A percentile compares a stretch with the other conserved stretches of the same genome.
These are phyloP conservation scores for Tulasnella sp. DNA, from an alignment of 768 basidiomycete species.

Conservation along the genomic window DNA sequence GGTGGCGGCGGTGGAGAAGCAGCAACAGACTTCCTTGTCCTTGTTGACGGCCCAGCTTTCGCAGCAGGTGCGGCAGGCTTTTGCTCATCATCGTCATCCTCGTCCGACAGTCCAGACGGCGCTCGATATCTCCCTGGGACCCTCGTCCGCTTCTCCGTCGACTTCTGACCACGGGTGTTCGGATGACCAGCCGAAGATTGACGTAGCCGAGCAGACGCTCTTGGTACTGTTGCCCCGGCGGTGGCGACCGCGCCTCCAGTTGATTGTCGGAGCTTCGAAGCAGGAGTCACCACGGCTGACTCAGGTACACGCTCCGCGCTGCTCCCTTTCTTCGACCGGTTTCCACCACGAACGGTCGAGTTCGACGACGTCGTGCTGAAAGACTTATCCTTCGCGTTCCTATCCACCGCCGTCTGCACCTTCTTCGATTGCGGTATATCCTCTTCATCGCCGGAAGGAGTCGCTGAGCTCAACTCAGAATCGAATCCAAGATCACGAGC, in stretches of 20 bases:
- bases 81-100: too few species aligned
- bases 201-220: too few species aligned
- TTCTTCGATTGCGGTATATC: neutral
- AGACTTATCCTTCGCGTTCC: neutral
- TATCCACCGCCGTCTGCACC: neutral
- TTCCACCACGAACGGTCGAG: neutral
- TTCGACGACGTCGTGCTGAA: neutral
- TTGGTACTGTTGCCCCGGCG: neutral
- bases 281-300: neutral
- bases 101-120: too few species aligned
- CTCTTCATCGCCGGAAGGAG: neutral
- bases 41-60: constrained; percentile 7
- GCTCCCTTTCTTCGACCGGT: neutral
- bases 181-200: too few species aligned
- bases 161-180: neutral
- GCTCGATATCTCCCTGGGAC: neutral
- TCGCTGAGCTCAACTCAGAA: constrained; percentile 1
- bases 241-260: neutral
- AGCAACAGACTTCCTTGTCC: neutral
- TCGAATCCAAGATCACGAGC: neutral
- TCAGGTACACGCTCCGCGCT: neutral
- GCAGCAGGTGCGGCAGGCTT: too few species aligned
- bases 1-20: neutral
- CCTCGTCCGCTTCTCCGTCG: neutral
- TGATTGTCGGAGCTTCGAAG: neutral